Base-by-base conservation (phyloP, 164 flowering plant genomes). In the Liquidambar formosana region DNA sequence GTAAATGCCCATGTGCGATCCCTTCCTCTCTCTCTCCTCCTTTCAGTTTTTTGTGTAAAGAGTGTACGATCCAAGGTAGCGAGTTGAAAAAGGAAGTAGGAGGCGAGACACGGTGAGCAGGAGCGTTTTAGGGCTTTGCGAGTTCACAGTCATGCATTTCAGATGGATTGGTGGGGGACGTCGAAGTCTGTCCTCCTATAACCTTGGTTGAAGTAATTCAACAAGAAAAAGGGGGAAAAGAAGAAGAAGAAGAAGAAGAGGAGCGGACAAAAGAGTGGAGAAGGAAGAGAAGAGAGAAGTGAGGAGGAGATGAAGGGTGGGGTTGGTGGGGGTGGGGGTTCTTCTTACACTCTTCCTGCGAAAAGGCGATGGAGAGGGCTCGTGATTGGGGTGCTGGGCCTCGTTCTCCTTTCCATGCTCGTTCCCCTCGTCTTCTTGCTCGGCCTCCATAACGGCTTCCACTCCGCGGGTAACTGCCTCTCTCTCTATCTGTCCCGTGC, bases 321-420 rank as follows among this genome's bases (percentile, higher is more conserved):
- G 14, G 66, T 66, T n/a, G 74, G 77, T 51, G 69, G 77, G 65
- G 82, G 73, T 13, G 79, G 78, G n/a, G 77, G 63, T 64, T 59
- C 59, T 25, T 63, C 72, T 38, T 64, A 58, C 70, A 62, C 81
- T 54, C 65, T 70, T 65, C 78, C 87, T 57, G 74, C 80, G 15
- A 94, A 94, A 71, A 73, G 91, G 73, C 83, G 93, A 69, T 89
- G 98, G 97, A 83, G 84, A 79, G 85, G 91, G 6, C 82, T 88
- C 22, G 90, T 74, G 45, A 75, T 87, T 52, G 93, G 84, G 15
- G 97, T 92, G 0, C 71, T 90, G 18, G 82, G 83, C 47, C 93
- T 94, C 52, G 97, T 94, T 15, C 16, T 94, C 51, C 89, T 92
- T 11, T 94, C 97, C 25, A 87, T 92, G 96, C 92, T 92, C 63